Evolutionary conservation across 768 basidiomycete genomes (phyloP), one percentile per base, ranked within the genome.

Genomic region (Panaeolus papilionaceus): DNA sequence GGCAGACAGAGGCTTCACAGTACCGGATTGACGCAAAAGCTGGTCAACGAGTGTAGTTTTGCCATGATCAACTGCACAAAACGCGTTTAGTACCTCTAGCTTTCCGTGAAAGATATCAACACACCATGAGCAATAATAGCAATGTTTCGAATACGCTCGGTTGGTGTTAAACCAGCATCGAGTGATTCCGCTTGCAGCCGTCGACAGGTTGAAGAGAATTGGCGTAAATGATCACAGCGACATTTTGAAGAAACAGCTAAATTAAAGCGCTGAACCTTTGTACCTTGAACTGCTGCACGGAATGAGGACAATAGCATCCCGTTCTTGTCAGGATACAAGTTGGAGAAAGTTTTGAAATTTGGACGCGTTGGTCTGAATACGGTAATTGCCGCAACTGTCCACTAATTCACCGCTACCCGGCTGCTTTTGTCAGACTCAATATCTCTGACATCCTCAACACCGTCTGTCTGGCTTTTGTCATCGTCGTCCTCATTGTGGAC

Each of bases 11-110:
- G 78, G 81, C 67, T 81, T 82, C 26, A 85, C 72, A 0, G 83
- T 85, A 0, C 84, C 84, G 3, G 83, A 85, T 73, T 85, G 84
- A 11, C 84, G 83, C 3, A 86, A 72, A 9, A 86, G 79, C 67
- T 85, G 84, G 78, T 86, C 84, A 3, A 86, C 84, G 28, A 86
- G 79, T 0, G 84, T 85, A 0, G 84, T 86, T 77, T 85, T 85
- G 12, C 84, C 84, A 76, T 85, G 84, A 69, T 85, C 84, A 72
- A 85, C 84, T 85, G 64, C 6, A 26, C 20, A 49, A 40, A 44
- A 63, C n/a, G 66, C 16, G 54, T 28, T 58, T 33, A 58, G 33
- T 58, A 28, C 28, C 6, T 58, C 9, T 42, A 42, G 51, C 61
- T 66, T 67, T 64, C 39, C 14, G 67, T 47, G 37, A n/a, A 39